Percentiles rank a stretch among this genome's conserved stretches.
Evolutionary conservation across 768 basidiomycete genomes (phyloP).

Genomic region (Amanita subjunquillea): DNA sequence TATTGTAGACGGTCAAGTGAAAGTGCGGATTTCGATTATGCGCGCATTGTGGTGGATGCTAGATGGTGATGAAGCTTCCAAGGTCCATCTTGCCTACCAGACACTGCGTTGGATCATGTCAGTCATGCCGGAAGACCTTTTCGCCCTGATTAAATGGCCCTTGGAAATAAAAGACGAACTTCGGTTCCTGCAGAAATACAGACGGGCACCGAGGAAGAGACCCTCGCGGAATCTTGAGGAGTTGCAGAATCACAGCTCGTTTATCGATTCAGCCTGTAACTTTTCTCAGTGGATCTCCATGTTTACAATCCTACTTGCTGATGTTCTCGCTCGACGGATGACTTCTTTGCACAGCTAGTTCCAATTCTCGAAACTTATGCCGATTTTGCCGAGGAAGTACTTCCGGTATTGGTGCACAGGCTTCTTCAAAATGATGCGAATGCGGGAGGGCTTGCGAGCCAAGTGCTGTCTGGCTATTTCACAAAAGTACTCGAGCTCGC

Average conservation of each 20-base stretch:
- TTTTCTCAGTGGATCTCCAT: constrained; percentile 57
- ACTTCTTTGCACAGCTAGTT: constrained; percentile 61
- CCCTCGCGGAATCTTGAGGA: constrained; percentile 26
- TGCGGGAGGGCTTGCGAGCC: constrained; percentile 10
- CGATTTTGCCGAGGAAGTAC: constrained; percentile 50
- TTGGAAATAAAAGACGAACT: constrained; percentile 34
- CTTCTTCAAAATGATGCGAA: constrained; percentile 33
- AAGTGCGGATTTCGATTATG: constrained; percentile 40
- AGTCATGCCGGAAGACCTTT: constrained; percentile 21
- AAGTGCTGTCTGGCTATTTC: constrained; percentile 47
- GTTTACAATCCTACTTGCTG: constrained; percentile 46
- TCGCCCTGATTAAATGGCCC: constrained; percentile 20
- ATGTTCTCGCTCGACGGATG: constrained; percentile 42
- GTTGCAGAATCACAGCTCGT: constrained; percentile 20
- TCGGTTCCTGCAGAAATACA: constrained; percentile 37
- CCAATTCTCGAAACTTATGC: constrained; percentile 45
- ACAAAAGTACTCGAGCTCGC: constrained; percentile 34
- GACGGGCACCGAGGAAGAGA: constrained; percentile 21
- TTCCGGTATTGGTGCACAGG: constrained; percentile 71
- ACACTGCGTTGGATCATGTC: constrained; percentile 54
- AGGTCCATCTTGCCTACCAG: constrained; percentile 48
- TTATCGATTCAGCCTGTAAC: constrained; percentile 30
- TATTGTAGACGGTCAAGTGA: constrained; percentile 6
- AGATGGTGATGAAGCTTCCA: constrained; percentile 34
- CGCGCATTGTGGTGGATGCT: constrained; percentile 48